Conservation (phyloP, 1,139 yeast species). For the Geotrichum carabidarum region DNA sequence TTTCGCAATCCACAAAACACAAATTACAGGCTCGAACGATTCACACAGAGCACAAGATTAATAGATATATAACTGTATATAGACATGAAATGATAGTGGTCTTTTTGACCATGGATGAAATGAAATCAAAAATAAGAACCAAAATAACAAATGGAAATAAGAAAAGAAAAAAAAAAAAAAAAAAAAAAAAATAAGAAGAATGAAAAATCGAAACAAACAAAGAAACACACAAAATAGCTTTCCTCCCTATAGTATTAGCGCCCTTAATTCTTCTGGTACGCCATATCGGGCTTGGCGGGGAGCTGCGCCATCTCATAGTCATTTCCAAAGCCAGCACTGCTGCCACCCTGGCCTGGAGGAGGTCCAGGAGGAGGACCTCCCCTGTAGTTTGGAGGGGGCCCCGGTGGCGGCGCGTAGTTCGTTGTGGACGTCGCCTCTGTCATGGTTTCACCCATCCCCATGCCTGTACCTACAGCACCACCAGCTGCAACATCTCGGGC, state of each 20-base stretch:
- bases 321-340: not conserved
- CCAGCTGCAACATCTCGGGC: slow-evolving; percentile 7
- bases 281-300: slow-evolving; percentile 10
- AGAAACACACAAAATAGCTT: too few relatives aligned
- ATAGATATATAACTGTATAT: too few relatives aligned
- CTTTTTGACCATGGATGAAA: too few relatives aligned
- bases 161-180: too few relatives aligned
- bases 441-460: not conserved
- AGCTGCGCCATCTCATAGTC: slow-evolving; percentile 9
- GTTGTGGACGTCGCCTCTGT: not conserved
- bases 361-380: not conserved
- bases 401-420: slow-evolving; percentile 24
- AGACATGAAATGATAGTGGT: too few relatives aligned
- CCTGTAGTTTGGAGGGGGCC: slow-evolving; percentile 22
- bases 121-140: too few relatives aligned
- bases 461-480: not conserved
- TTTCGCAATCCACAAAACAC: too few relatives aligned
- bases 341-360: not conserved
- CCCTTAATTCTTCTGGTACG: slow-evolving; percentile 4
- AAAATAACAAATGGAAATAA: too few relatives aligned
- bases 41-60: too few relatives aligned
- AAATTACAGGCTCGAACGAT: too few relatives aligned
- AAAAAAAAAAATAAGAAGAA: too few relatives aligned
- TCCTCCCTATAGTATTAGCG: not conserved
- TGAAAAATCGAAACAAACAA: too few relatives aligned